Evolutionary conservation across 148 eudicot genomes (phyloP), one percentile per base, ranked within the genome.

Genomic region (Rhododendron ovatum): DNA sequence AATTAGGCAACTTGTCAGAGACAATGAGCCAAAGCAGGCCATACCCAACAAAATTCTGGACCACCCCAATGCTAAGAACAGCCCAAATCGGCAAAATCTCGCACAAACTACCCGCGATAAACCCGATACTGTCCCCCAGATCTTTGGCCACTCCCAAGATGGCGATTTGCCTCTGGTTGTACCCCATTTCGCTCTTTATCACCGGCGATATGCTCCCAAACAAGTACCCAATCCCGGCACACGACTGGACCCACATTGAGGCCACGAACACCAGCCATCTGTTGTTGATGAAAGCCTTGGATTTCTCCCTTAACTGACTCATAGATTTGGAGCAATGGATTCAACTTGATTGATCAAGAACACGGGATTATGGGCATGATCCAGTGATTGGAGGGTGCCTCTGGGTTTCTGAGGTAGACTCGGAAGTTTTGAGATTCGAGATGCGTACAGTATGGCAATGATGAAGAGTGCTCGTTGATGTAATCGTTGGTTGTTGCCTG

Each of bases 181-280:
- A 93, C 7, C 93, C 93, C 96, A 93, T 88, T 1, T 88, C 61
- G 50, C 90, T 86, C 82, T 93, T 93, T 8, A 93, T 91, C 47
- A 92, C 91, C 0, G 96, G 96, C 6, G 94, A 93, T 81, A 92
- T 87, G 81, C 94, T 93, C 43, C 96, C 96, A 81, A 92, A 93
- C 69, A 93, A 48, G 63, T 93, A 93, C 76, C 96, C 96, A 86
- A 93, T 85, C 41, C 96, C 96, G 10, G 93, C 92, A 77, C 92
- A 91, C 10, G 92, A 92, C 73, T 91, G 91, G 3, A 93, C 89
- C 94, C 94, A 93, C 93, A 93, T 93, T 33, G 95, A 92, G 47
- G 90, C 94, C 43, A 91, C 94, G 82, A 93, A 91, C 22, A 93
- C 93, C n/a, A 93, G 91, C 95, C 95, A 93, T 92, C 96, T 90